A percentile compares a stretch with the other conserved stretches of the same genome.
These are phyloP conservation scores for Ramularia endophylla DNA, from an alignment of 2,329 filamentous ascomycete species.

Conservation along the genomic window DNA sequence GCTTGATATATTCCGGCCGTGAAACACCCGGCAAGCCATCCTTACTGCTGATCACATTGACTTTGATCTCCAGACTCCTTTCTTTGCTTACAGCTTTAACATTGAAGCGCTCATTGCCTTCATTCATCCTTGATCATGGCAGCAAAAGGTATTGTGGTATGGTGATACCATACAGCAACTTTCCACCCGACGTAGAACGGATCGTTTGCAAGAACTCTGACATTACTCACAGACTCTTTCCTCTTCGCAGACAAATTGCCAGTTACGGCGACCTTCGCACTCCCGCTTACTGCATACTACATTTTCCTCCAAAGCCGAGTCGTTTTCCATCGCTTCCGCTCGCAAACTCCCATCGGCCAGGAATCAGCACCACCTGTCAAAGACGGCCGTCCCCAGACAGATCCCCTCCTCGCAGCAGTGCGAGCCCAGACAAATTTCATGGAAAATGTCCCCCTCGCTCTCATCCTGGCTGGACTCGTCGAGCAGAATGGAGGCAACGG, in stretches of 20 bases:
- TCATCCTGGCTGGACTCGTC: conserved; percentile 11
- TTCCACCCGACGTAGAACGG: too few species aligned
- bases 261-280: conserved; percentile 14
- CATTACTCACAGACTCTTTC: conserved; percentile 31
- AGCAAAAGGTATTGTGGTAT: too few species aligned
- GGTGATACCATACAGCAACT: too few species aligned
- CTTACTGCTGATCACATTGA: too few species aligned
- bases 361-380: background rate
- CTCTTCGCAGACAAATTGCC: conserved; percentile 10
- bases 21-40: too few species aligned
- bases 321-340: conserved; percentile 8
- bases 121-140: too few species aligned
- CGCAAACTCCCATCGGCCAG: conserved; percentile 8
- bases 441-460: conserved; percentile 15
- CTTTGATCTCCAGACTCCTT: too few species aligned
- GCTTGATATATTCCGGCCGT: too few species aligned
- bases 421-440: conserved; percentile 14
- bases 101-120: too few species aligned
- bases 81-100: too few species aligned
- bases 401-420: conserved; percentile 8
- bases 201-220: conserved; percentile 13
- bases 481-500: conserved; percentile 10
- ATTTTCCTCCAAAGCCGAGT: conserved; percentile 13
- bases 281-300: conserved; percentile 15
- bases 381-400: background rate